phyloP scores from a whole-genome alignment of 2,329 filamentous ascomycete species.

The Rhynchosporium agropyri region DNA sequence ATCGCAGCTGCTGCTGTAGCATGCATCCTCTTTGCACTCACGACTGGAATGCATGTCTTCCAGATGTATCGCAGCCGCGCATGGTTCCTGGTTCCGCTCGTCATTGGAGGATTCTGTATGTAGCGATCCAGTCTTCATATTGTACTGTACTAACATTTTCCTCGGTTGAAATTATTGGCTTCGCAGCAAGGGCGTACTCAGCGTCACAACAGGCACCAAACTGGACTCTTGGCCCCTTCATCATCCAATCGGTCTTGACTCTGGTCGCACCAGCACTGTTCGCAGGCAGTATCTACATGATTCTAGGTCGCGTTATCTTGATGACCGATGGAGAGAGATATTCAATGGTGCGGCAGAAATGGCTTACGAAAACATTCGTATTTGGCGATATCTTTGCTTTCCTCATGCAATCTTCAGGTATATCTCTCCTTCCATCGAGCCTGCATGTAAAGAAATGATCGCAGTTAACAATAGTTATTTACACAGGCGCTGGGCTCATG shows the following conservation, averaged over 20 bases:
- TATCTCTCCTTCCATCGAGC: neutral
- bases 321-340: conserved; percentile 42
- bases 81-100: conserved; percentile 54
- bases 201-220: conserved; percentile 27
- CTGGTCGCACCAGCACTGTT: conserved; percentile 46
- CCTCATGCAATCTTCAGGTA: conserved; percentile 42
- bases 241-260: conserved; percentile 43
- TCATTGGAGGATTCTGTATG: conserved; percentile 53
- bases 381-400: conserved; percentile 48
- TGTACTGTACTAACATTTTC: conserved; percentile 14
- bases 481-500: conserved; percentile 2
- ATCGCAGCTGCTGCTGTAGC: neutral
- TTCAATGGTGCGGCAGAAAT: conserved; percentile 41
- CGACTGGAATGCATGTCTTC: conserved; percentile 41
- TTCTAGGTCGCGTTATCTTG: conserved; percentile 44
- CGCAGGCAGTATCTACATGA: conserved; percentile 46
- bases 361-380: conserved; percentile 49
- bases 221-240: conserved; percentile 38
- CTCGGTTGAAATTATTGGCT: conserved; percentile 45
- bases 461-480: neutral
- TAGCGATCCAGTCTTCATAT: conserved; percentile 13
- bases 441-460: neutral
- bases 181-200: conserved; percentile 37
- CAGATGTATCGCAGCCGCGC: conserved; percentile 47
- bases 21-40: neutral